Base-by-base conservation (phyloP, 495 filamentous ascomycete species). In the Cryomyces minteri region DNA sequence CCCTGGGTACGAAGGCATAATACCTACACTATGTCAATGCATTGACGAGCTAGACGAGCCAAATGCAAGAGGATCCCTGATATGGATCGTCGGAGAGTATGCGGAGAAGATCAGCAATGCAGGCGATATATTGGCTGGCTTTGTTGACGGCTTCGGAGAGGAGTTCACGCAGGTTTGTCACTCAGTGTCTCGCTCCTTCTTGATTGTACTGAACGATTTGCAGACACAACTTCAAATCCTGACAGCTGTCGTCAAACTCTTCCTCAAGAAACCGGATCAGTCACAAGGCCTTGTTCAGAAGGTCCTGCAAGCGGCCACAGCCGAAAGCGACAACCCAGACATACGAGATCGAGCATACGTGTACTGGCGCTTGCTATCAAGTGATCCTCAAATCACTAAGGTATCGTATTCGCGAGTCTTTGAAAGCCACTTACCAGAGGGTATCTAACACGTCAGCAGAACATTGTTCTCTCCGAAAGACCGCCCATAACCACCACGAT, bases 61-160 rank as follows among this genome's bases (percentile, higher is more conserved):
- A 0, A 84, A 85, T 58, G 92, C 90, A 8, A 62, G 92, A 48
- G 88, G 83, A 6, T 81, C 88, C 11, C 66, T 98, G 40, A 96
- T 98, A 54, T 98, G 90, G 90, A 95, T 98, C 57, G 88, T 98
- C 6, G 90, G 90, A 40, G 87, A 98, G 59, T 96, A 96, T 59
- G 90, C 92, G 5, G 88, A 96, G 67, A 96, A 96, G 68, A 98
- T 98, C 56, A 92, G 74, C 62, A 96, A 98, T 57, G 90, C 92
- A 2, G 84, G 86, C 47, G 87, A 94, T 51, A 88, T 94, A 42
- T 58, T 94, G 14, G 67, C 73, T 45, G 76, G 81, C 8, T 94
- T 94, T 54, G 85, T 93, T 14, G 87, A 94, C 43, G 80, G 79
- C 3, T 94, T 94, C 62, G 84, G 82, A 56, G 87, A 93, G 53